These are phyloP conservation scores for Hymenoscyphus infarciens DNA, from an alignment of 2,329 filamentous ascomycete species.

Conservation along the genomic window DNA sequence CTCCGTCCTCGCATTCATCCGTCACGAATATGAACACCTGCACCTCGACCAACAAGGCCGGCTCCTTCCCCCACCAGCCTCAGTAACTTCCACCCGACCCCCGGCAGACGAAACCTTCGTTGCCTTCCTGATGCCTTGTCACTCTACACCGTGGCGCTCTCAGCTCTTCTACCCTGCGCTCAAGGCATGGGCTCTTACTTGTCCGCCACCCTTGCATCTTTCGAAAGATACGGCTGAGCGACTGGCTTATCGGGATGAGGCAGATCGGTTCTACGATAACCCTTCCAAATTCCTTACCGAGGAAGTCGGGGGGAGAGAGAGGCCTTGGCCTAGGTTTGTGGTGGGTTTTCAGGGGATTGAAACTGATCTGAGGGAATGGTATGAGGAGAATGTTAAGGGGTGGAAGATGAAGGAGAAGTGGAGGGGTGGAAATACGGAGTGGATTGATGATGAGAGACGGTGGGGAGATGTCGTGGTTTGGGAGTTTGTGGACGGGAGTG, in stretches of 20 bases:
- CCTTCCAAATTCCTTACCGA: slow-evolving; percentile 52
- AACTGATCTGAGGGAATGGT: slow-evolving; percentile 43
- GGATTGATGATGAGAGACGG: slow-evolving; percentile 59
- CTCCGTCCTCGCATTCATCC: slow-evolving; percentile 69
- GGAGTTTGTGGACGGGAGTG: slow-evolving; percentile 38
- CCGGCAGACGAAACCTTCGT: slow-evolving; percentile 48
- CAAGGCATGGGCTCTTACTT: slow-evolving; percentile 79
- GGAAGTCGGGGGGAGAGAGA: slow-evolving; percentile 32
- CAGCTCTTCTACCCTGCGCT: slow-evolving; percentile 75
- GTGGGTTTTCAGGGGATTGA: slow-evolving; percentile 60
- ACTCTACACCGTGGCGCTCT: slow-evolving; percentile 92
- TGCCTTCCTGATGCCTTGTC: slow-evolving; percentile 91
- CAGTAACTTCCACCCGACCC: slow-evolving; percentile 10
- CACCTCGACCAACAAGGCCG: slow-evolving; percentile 43
- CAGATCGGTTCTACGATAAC: slow-evolving; percentile 80
- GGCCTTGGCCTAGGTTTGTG: slow-evolving; percentile 52
- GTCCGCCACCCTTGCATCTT: slow-evolving; percentile 78
- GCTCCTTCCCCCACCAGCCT: slow-evolving; percentile 25
- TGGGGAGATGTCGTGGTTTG: slow-evolving; percentile 57
- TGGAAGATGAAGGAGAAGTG: slow-evolving; percentile 48
- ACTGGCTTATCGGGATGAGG: slow-evolving; percentile 75
- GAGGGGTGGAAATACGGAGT: slow-evolving; percentile 57
- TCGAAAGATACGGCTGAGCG: slow-evolving; percentile 58
- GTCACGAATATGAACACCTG: slow-evolving; percentile 64
- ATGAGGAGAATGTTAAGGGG: slow-evolving; percentile 40